A percentile compares a stretch with the other conserved stretches of the same genome.
Conservation (phyloP, 1,284 basidiomycete genomes). For the Cryptococcus sp. region DNA sequence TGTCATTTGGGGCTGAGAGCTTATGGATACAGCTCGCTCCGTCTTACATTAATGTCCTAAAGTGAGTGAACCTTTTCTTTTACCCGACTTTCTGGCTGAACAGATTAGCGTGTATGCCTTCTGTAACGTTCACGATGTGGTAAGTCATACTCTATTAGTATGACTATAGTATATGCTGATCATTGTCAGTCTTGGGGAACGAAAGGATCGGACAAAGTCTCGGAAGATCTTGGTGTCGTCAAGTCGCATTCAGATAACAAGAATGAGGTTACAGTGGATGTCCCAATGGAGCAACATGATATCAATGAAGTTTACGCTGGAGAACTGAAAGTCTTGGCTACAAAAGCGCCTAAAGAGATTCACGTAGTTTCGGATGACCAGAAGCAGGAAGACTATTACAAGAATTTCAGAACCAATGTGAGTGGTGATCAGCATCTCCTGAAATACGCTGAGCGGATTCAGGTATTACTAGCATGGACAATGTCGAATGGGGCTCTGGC, state of each 20-base stretch:
- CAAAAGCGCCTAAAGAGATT: slow-evolving; percentile 67
- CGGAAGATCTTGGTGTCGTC: slow-evolving; percentile 77
- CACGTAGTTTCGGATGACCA: slow-evolving; percentile 56
- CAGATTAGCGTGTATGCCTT: slow-evolving; percentile 54
- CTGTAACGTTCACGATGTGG: slow-evolving; percentile 69
- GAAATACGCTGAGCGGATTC: slow-evolving; percentile 11
- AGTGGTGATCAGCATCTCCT: slow-evolving; percentile 15
- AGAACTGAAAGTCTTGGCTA: slow-evolving; percentile 68
- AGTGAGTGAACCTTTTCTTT: slow-evolving; percentile 54
- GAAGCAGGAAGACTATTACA: slow-evolving; percentile 82
- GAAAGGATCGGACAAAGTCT: slow-evolving; percentile 81
- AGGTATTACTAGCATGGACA: slow-evolving; percentile 73
- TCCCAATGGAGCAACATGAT: slow-evolving; percentile 77
- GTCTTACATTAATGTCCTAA: slow-evolving; percentile 85
- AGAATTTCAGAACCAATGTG: slow-evolving; percentile 76
- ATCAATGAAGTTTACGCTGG: slow-evolving; percentile 81
- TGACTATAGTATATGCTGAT: neutral
- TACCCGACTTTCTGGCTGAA: slow-evolving; percentile 6
- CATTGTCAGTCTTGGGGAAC: slow-evolving; percentile 63
- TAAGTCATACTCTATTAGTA: slow-evolving; percentile 37
- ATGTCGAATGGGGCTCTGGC: slow-evolving; percentile 73
- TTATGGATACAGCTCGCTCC: slow-evolving; percentile 54
- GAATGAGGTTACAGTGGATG: slow-evolving; percentile 68
- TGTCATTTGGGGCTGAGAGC: neutral
- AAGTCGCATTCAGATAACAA: slow-evolving; percentile 48